Base-by-base conservation (phyloP, 768 basidiomycete genomes). In the Hydnomerulius pinastri region DNA sequence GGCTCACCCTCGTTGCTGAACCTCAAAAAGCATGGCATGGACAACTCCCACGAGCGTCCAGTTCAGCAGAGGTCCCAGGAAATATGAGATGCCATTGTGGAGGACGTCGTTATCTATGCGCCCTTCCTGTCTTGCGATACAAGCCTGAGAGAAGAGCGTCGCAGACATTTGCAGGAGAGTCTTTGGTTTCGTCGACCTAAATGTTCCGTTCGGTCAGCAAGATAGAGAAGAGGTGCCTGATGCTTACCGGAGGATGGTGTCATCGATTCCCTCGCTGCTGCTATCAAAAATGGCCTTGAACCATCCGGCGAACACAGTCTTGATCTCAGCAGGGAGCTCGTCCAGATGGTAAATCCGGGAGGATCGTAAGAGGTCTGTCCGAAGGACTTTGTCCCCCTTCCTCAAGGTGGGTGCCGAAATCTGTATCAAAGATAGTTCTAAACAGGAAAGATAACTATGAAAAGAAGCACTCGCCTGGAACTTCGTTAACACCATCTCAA, bases 31-130 rank as follows among this genome's bases (percentile, higher is more conserved):
- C 48, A 92, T 73, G 1, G 76, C 79, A 62, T 79, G 80, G 46
- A 90, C 74, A 10, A 91, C 82, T 3, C 87, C 87, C 3, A 85
- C 83, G 5, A 91, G 76, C 0, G 89, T 90, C 90, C 90, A 92
- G 54, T 80, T 84, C 33, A 92, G 73, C 17, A 92, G 70, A 0
- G 84, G 81, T 4, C 82, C 81, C 18, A 83, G 78, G 58, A 92
- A 91, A 65, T 88, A 92, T 5, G 85, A 83, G 29, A 90, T 75
- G 1, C 90, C 90, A 54, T 86, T 91, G 64, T 77, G 78, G 18
- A 92, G 67, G 17, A 77, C 76, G 23, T 90, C 89, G 41, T 66
- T 76, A 52, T 90, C 87, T 48, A 90, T 80, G 57, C 82, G 82
- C 33, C 77, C 70, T 17, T 75, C 71, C 10, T 71, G 57, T 29